phyloP scores from a whole-genome alignment of 2,329 filamentous ascomycete species.

The Lecanicillium sp. region DNA sequence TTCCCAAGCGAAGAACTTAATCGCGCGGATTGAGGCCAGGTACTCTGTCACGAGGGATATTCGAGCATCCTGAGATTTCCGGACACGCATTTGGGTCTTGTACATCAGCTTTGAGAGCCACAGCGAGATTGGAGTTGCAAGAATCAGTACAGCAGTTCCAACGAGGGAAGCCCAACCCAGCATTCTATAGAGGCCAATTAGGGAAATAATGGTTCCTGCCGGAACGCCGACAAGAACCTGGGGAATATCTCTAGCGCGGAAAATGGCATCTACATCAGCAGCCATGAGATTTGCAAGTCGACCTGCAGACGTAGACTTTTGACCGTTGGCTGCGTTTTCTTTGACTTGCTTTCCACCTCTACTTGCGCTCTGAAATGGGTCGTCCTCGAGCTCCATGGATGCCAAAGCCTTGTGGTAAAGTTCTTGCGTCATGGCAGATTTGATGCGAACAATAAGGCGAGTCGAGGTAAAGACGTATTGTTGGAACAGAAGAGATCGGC shows the following conservation, averaged over 20 bases:
- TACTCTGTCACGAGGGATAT: slow-evolving; percentile 52
- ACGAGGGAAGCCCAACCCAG: slow-evolving; percentile 48
- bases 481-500: slow-evolving; percentile 42
- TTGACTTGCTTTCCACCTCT: slow-evolving; percentile 17
- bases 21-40: slow-evolving; percentile 45
- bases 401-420: slow-evolving; percentile 46
- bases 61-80: slow-evolving; percentile 46
- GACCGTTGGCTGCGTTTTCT: slow-evolving; percentile 18
- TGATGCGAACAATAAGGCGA: slow-evolving; percentile 46
- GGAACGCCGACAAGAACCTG: slow-evolving; percentile 36
- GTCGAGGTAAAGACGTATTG: slow-evolving; percentile 51
- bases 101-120: slow-evolving; percentile 41
- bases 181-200: slow-evolving; percentile 45
- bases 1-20: slow-evolving; percentile 57
- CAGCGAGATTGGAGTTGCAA: slow-evolving; percentile 41
- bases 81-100: slow-evolving; percentile 40
- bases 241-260: slow-evolving; percentile 41
- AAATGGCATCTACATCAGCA: slow-evolving; percentile 48
- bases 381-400: slow-evolving; percentile 50
- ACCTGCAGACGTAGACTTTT: slow-evolving; percentile 36
- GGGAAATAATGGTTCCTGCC: slow-evolving; percentile 36
- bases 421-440: slow-evolving; percentile 49
- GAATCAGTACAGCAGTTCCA: slow-evolving; percentile 38
- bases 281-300: slow-evolving; percentile 49
- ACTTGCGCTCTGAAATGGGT: slow-evolving; percentile 29